A percentile compares a stretch with the other conserved stretches of the same genome.
Evolutionary conservation across 23 red algal genomes (phyloP).

Genomic region (Rhodosorus marinus): DNA sequence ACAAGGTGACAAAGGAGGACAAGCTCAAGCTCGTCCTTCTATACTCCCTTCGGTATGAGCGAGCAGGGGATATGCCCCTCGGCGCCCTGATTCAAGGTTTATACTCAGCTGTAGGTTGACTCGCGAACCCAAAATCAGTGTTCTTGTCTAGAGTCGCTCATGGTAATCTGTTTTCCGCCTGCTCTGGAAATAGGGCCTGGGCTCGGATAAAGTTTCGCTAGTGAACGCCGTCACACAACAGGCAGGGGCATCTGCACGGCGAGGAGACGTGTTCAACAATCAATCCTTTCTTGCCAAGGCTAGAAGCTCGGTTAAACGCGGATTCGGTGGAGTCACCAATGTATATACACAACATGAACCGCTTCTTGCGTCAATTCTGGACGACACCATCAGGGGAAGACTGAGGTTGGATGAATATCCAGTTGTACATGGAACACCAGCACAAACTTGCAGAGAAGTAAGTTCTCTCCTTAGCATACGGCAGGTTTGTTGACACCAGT

Average conservation of each 20-base stretch:
- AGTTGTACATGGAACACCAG: not conserved
- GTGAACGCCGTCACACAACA: slow-evolving; percentile 26
- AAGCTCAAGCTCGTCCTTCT: slow-evolving; percentile 53
- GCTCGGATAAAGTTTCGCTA: too few relatives aligned
- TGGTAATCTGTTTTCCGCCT: too few relatives aligned
- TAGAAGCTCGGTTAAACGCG: slow-evolving; percentile 64
- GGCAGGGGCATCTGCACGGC: slow-evolving; percentile 43
- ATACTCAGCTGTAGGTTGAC: too few relatives aligned
- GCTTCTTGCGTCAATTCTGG: slow-evolving; percentile 53
- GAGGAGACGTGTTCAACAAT: slow-evolving; percentile 78
- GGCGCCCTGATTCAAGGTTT: too few relatives aligned
- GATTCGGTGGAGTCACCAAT: slow-evolving; percentile 75
- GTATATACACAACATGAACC: slow-evolving; percentile 95
- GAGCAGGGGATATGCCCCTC: too few relatives aligned
- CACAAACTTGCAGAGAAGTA: too few relatives aligned
- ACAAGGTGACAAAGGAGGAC: too few relatives aligned
- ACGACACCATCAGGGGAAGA: slow-evolving; percentile 34
- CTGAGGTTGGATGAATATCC: slow-evolving; percentile 7
- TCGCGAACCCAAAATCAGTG: too few relatives aligned
- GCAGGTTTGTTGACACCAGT: too few relatives aligned
- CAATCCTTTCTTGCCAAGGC: slow-evolving; percentile 69
- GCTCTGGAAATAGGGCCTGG: too few relatives aligned
- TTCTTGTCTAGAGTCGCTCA: too few relatives aligned
- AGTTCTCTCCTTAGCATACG: too few relatives aligned
- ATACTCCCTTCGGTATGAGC: slow-evolving; percentile 64